Conservation (phyloP, 148 eudicot species). For the Vaccinium vitisidaea region DNA sequence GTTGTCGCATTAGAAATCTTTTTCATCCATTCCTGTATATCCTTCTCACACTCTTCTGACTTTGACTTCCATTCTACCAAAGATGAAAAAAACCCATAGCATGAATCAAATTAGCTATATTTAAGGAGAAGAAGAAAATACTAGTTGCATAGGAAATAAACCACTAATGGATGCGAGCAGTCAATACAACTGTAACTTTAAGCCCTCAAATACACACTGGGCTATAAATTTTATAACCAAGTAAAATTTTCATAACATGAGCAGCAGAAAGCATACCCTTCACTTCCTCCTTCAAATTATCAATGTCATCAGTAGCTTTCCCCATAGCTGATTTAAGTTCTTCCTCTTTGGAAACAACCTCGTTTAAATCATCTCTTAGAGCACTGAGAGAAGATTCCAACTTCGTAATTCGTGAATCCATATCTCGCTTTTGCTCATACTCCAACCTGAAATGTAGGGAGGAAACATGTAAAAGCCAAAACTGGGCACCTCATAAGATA, state of each 20-base stretch:
- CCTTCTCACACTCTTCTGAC: constrained; percentile 81
- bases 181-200: neutral
- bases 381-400: constrained; percentile 61
- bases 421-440: constrained; percentile 88
- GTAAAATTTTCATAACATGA: neutral
- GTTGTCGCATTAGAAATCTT: constrained; percentile 86
- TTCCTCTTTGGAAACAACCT: constrained; percentile 50
- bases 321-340: constrained; percentile 55
- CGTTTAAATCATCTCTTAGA: constrained; percentile 45
- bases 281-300: constrained; percentile 55
- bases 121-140: neutral
- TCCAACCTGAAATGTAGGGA: constrained; percentile 56
- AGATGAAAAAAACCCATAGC: neutral
- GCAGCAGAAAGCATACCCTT: constrained; percentile 46
- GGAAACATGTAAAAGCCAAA: neutral
- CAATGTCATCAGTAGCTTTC: constrained; percentile 61
- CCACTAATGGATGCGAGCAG: neutral
- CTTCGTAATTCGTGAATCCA: constrained; percentile 74
- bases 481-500: neutral
- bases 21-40: constrained; percentile 74
- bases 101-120: neutral
- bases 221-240: neutral
- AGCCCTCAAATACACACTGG: neutral
- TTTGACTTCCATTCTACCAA: constrained; percentile 71
- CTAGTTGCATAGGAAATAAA: neutral